Evolutionary conservation across 306 rosid species (phyloP).

Genomic region (Vachellia pachyceras): DNA sequence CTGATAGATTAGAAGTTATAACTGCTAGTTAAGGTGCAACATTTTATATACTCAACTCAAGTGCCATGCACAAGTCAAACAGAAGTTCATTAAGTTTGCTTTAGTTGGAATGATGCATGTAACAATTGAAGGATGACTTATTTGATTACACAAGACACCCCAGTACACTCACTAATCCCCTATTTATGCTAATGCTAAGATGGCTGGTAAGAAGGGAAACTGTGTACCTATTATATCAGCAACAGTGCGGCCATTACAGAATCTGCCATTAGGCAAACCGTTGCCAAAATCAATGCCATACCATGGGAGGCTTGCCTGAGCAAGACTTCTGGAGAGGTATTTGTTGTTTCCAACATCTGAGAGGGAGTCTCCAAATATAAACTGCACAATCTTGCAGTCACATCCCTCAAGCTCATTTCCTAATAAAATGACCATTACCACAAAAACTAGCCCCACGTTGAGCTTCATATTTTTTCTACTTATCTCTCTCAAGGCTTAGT

Average conservation of each 20-base stretch:
- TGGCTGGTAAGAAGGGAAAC: neutral
- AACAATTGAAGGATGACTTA: no score
- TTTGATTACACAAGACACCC: neutral
- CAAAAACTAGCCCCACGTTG: constrained; percentile 27
- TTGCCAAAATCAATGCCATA: constrained; percentile 95
- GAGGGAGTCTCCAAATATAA: constrained; percentile 92
- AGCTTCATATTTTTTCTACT: constrained; percentile 49
- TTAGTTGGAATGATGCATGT: neutral
- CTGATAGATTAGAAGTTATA: neutral
- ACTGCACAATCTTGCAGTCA: constrained; percentile 76
- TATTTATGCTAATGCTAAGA: neutral
- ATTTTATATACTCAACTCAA: no score
- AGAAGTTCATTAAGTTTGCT: no score
- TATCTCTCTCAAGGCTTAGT: neutral
- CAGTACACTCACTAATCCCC: neutral
- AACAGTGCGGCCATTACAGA: constrained; percentile 92
- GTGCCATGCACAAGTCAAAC: no score
- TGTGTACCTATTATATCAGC: constrained; percentile 81
- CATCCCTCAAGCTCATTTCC: constrained; percentile 52
- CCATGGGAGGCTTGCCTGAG: constrained; percentile 89
- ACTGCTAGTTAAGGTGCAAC: no score
- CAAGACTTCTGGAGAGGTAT: constrained; percentile 70
- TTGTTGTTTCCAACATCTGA: constrained; percentile 85
- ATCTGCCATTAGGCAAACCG: constrained; percentile 95
- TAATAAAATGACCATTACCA: constrained; percentile 29